These are phyloP conservation scores for Alternaria viburni DNA, from an alignment of 2,329 filamentous ascomycete genomes.

Conservation along the genomic window DNA sequence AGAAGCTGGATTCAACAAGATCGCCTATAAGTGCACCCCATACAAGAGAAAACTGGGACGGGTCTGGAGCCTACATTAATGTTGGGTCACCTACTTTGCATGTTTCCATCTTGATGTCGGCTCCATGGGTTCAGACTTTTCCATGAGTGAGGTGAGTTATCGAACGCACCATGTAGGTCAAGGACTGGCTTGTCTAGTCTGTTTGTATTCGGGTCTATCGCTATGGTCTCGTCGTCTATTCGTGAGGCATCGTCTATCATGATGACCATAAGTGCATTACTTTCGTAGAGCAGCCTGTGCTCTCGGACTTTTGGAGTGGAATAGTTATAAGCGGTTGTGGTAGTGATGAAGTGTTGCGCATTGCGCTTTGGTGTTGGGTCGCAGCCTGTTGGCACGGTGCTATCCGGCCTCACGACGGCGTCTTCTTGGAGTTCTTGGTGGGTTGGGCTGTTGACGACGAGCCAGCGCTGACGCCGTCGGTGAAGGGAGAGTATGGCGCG, in stretches of 20 bases:
- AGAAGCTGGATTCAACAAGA: not conserved
- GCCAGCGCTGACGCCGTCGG: constrained; percentile 54
- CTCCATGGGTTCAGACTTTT: not conserved
- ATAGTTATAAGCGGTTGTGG: not conserved
- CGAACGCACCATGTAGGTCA: constrained; percentile 1
- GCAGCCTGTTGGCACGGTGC: not conserved
- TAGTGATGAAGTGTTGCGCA: not conserved
- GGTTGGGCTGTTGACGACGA: constrained; percentile 31
- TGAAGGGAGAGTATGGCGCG: constrained; percentile 65
- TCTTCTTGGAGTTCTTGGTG: constrained; percentile 42
- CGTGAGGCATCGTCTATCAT: constrained; percentile 38
- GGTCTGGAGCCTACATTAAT: not conserved
- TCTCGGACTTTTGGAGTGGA: constrained; percentile 25
- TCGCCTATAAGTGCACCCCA: not conserved
- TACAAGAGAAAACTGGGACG: not conserved
- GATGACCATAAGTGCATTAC: constrained; percentile 28
- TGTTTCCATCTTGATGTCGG: not conserved
- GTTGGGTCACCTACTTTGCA: not conserved
- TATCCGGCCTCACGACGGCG: constrained; percentile 24
- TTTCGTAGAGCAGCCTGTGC: constrained; percentile 35
- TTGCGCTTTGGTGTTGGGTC: not conserved
- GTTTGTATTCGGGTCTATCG: constrained; percentile 24
- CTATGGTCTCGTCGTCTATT: constrained; percentile 28
- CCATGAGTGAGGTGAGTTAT: not conserved
- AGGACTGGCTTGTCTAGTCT: constrained; percentile 15